These are phyloP conservation scores for Rhodomyrtus psidioides DNA, from an alignment of 441 rosid species.

Conservation along the genomic window DNA sequence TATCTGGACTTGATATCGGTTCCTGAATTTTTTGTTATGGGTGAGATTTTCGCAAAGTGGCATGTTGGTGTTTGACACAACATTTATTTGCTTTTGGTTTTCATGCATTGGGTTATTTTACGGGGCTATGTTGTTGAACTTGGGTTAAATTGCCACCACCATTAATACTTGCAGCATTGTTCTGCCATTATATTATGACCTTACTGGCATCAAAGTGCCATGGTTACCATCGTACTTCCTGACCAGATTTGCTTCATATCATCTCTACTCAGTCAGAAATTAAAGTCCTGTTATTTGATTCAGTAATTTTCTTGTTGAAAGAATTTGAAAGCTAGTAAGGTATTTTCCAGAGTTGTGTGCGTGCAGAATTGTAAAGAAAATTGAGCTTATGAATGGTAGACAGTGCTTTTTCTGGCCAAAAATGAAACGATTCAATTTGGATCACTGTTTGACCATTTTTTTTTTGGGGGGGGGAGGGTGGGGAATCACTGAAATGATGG, in stretches of 20 bases:
- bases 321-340: background rate
- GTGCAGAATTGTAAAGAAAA: background rate
- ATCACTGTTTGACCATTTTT: background rate
- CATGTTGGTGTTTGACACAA: background rate
- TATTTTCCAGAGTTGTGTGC: background rate
- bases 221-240: background rate
- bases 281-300: background rate
- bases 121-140: background rate
- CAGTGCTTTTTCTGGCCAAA: background rate
- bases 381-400: background rate
- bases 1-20: background rate
- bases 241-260: background rate
- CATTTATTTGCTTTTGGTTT: background rate
- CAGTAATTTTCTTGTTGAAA: background rate
- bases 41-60: background rate
- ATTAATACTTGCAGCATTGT: background rate
- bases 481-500: background rate
- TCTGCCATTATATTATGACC: background rate
- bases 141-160: background rate
- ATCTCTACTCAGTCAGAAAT: background rate
- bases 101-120: background rate
- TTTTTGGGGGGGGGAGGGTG: background rate
- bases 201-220: background rate
- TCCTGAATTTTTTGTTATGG: background rate
- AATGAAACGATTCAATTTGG: background rate